Evolutionary conservation across 2,329 filamentous ascomycete genomes (phyloP), one percentile per base, ranked within the genome.

Genomic region (Microsporum audouinii): DNA sequence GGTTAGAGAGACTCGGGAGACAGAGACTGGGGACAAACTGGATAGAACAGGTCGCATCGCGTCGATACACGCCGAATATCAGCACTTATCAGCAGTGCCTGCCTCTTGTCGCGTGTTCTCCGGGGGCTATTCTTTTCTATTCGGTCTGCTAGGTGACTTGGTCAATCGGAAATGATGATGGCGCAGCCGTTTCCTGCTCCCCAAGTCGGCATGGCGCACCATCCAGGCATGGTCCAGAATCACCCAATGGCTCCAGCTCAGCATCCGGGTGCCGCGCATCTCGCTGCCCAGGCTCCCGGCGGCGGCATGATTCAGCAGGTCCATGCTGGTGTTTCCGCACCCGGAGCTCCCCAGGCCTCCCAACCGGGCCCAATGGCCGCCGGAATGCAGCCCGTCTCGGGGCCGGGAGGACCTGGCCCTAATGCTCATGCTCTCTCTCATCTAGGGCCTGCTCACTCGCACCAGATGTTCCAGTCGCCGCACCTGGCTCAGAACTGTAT

Each of bases 311-410:
- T 77, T 58, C 82, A 82, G 71, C 80, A 78, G 67, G 83, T 85
- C 78, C 81, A 83, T 66, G 81, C 80, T 59, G 82, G 82, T 60
- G 82, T 84, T 41, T 84, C 83, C 59, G 81, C 77, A 34, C 81
- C 82, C 31, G 78, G 78, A 64, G 81, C 78, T 29, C 82, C 83
- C 57, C 82, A 84, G 64, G 82, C 83, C 61, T 82, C 76, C 64
- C 84, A 85, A 69, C 78, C 81, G 56, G 80, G 80, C n/a, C 82
- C 81, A 29, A 84, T 85, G 82, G 84, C 86, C 78, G 77, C 69
- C 39, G 82, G 80, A 58, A 85, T 86, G 82, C 82, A 83, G 65
- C 82, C 81, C 57, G 82, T 81, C 60, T 77, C 77, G 62, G 78
- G 79, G 62, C 80, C 78, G 36, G 78, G 78, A 38, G 76, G 77